A percentile compares a stretch with the other conserved stretches of the same genome.
phyloP scores from a whole-genome alignment of 208 protist species.

The Crithidia expoeki region DNA sequence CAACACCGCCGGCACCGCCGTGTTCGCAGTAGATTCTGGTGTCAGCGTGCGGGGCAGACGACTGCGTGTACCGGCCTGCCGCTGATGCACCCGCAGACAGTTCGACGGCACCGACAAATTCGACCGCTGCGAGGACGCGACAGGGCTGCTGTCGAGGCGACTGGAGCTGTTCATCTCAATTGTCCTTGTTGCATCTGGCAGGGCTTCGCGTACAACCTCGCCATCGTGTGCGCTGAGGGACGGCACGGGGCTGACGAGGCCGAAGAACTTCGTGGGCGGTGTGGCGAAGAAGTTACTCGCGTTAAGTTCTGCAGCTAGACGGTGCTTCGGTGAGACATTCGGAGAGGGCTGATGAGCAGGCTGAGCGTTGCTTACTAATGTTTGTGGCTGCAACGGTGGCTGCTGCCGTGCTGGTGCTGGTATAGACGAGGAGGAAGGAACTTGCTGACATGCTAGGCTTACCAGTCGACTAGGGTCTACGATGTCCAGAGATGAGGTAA shows the following conservation, averaged over 20 bases:
- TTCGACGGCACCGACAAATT: conserved; percentile 19
- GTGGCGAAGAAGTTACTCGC: conserved; percentile 1
- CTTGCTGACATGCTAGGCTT: too few relatives aligned
- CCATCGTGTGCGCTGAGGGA: background rate
- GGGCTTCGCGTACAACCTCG: conserved; percentile 11
- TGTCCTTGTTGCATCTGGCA: background rate
- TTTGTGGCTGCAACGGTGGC: background rate
- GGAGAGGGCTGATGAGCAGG: background rate
- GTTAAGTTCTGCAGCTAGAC: background rate
- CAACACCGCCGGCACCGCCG: background rate
- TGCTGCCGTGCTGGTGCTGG: background rate
- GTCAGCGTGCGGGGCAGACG: conserved; percentile 23
- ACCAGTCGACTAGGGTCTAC: too few relatives aligned
- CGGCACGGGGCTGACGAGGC: background rate
- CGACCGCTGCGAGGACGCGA: conserved; percentile 9
- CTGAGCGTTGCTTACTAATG: background rate
- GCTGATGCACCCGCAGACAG: conserved; percentile 22
- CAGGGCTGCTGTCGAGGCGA: background rate
- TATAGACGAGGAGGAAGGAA: too few relatives aligned
- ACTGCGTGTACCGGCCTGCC: conserved; percentile 26
- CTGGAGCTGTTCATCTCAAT: conserved; percentile 2
- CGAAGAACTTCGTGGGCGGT: background rate
- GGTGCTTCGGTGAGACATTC: conserved; percentile 2
- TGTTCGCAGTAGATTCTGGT: background rate
- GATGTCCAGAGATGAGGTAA: too few relatives aligned